Conservation (phyloP, 306 rosid species). For the Quercus rubra region DNA sequence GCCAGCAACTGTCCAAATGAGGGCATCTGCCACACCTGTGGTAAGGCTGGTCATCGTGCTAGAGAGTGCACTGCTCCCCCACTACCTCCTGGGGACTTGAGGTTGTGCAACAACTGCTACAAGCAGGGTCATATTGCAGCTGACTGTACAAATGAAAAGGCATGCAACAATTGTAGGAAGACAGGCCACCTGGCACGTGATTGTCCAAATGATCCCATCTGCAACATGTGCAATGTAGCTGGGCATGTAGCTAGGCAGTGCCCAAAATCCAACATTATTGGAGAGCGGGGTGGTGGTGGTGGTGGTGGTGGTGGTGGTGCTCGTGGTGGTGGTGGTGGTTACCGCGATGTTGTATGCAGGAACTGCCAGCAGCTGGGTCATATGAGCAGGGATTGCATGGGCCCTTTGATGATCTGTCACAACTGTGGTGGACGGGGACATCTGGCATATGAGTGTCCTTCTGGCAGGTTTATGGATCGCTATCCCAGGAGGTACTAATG, state of each 20-base stretch:
- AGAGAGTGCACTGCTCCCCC: conserved; percentile 87
- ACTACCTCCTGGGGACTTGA: conserved; percentile 85
- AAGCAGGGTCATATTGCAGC: conserved; percentile 98
- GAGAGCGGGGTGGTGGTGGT: conserved; percentile 50
- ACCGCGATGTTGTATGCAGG: conserved; percentile 78
- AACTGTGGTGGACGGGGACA: conserved; percentile 99
- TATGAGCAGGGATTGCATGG: conserved; percentile 98
- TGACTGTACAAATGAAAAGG: conserved; percentile 95
- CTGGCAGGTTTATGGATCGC: conserved; percentile 90
- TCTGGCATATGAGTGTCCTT: conserved; percentile 94
- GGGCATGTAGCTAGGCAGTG: conserved; percentile 95
- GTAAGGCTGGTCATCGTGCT: conserved; percentile 93
- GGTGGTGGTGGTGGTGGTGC: conserved; percentile 34
- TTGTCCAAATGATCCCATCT: conserved; percentile 89
- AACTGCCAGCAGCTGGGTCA: conserved; percentile 94
- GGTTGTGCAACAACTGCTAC: conserved; percentile 96
- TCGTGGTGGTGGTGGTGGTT: conserved; percentile 41
- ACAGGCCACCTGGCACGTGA: conserved; percentile 99
- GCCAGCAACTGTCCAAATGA: conserved; percentile 90
- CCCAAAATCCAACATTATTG: conserved; percentile 61
- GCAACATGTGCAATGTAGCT: conserved; percentile 90
- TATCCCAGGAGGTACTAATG: conserved; percentile 85
- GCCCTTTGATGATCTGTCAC: conserved; percentile 92
- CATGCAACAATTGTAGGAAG: conserved; percentile 98
- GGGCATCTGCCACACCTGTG: conserved; percentile 98